Evolutionary conservation across 2,329 filamentous ascomycete genomes (phyloP).

Genomic region (Boeremia exigua): DNA sequence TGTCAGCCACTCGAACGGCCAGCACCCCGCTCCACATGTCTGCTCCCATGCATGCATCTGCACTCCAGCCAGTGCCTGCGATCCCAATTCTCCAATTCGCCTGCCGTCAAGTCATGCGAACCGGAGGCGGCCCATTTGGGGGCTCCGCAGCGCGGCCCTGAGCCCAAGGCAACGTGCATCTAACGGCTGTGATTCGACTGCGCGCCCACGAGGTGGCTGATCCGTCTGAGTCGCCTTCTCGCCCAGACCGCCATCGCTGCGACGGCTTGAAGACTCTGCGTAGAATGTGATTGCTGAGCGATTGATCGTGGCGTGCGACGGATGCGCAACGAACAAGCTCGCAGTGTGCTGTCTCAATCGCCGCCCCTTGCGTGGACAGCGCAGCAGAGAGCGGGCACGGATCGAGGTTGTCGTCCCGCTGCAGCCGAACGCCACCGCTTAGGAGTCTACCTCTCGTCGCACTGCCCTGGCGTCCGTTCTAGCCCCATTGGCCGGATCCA

Average conservation of each 20-base stretch:
- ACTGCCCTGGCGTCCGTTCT: constrained; percentile 27
- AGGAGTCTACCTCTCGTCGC: constrained; percentile 24
- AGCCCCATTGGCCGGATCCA: constrained; percentile 28
- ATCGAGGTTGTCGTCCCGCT: constrained; percentile 36
- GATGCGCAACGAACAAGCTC: background rate
- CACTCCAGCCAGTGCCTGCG: constrained; percentile 26
- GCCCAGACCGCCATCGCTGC: constrained; percentile 17
- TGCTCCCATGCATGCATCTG: constrained; percentile 38
- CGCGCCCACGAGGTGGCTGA: constrained; percentile 34
- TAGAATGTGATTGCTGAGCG: too few relatives aligned
- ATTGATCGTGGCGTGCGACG: constrained; percentile 2
- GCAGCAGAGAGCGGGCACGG: constrained; percentile 19
- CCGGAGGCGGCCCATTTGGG: constrained; percentile 31
- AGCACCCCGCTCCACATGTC: constrained; percentile 33
- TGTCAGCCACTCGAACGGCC: constrained; percentile 27
- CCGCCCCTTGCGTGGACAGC: constrained; percentile 13
- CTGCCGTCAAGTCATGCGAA: constrained; percentile 44
- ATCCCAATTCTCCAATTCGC: constrained; percentile 37
- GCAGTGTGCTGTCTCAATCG: background rate
- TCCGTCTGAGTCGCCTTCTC: constrained; percentile 18
- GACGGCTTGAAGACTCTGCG: background rate
- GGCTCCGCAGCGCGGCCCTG: constrained; percentile 23
- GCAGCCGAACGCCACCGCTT: constrained; percentile 45
- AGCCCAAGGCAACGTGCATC: constrained; percentile 15
- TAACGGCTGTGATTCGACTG: constrained; percentile 34